Base-by-base conservation (phyloP, 1,139 yeast species). In the Entelexis paramagnoliae region DNA sequence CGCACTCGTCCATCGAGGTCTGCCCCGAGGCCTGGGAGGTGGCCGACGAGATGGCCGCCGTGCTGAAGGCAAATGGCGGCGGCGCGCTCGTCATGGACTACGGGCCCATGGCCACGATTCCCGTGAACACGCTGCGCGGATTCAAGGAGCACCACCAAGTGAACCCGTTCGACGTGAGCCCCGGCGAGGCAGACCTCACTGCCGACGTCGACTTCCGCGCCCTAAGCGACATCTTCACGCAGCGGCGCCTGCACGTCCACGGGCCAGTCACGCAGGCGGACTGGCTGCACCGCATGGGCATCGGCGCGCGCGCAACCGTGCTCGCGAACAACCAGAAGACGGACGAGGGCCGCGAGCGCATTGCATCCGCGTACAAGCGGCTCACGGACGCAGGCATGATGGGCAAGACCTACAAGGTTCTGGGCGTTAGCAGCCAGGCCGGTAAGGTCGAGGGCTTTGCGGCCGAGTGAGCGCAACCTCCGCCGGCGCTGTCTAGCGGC, bases 171-270 rank as follows among this genome's bases (percentile, higher is more conserved):
- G 72, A 67, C 30, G 51, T 45, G 10, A 72, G 72, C 29, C 94
- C 94, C 0, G 95, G 95, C 3, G 78, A 79, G 44, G 89, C 84
- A 4, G 95, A 86, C 67, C 72, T 86, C 45, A 84, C 95, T 0
- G 81, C 83, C 0, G 94, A 86, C 62, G 95, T 86, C 13, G 95
- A 86, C 64, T 86, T 86, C 61, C 74, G 72, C 44, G 82, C 81
- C 13, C 66, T 83, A 51, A 70, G 68, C 30, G 62, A 64, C 10
- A 70, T 73, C 4, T 72, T 73, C 2, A 46, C 55, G 26, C 29
- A 58, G 63, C 41, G 63, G 63, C 14, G 55, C 0, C 55, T 60
- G 13, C 65, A 66, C 13, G 68, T 62, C 5, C 63, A 65, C 49
- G 91, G 88, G 0, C 85, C 91, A 0, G 75, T 76, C 0, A 80